Conservation (phyloP, 805 yeast genomes). For the Saturnispora gosingensis region DNA sequence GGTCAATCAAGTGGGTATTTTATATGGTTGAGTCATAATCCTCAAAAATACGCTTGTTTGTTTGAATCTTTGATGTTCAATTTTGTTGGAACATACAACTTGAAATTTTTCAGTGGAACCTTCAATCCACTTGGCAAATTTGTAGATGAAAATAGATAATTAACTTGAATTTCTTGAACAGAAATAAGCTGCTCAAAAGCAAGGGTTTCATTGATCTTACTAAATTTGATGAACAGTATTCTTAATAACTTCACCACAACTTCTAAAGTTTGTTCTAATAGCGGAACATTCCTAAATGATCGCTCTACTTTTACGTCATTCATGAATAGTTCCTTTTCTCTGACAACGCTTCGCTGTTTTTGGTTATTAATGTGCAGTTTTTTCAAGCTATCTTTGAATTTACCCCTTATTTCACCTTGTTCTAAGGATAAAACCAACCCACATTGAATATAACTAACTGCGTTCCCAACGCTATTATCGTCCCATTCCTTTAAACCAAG, state of each 20-base stretch:
- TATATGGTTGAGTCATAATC: conserved; percentile 34
- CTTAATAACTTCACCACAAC: conserved; percentile 15
- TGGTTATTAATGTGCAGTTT: conserved; percentile 5
- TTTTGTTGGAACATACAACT: conserved; percentile 15
- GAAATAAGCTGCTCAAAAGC: conserved; percentile 15
- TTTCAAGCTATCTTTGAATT: conserved; percentile 13
- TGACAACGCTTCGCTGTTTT: conserved; percentile 8
- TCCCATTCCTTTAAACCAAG: conserved; percentile 19
- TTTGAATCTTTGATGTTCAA: not conserved
- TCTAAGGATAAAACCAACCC: conserved; percentile 20
- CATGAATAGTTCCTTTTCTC: conserved; percentile 16
- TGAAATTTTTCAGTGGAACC: conserved; percentile 17
- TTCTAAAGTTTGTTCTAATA: conserved; percentile 14
- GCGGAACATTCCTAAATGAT: conserved; percentile 8
- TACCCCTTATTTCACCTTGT: conserved; percentile 20
- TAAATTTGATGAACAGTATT: conserved; percentile 18
- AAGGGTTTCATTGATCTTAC: conserved; percentile 17
- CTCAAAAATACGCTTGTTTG: not conserved
- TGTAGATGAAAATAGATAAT: conserved; percentile 15
- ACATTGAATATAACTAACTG: conserved; percentile 21
- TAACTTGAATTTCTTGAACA: conserved; percentile 12
- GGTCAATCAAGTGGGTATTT: conserved; percentile 66
- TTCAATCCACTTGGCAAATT: conserved; percentile 21
- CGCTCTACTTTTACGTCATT: conserved; percentile 15
- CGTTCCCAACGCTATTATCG: conserved; percentile 18